Evolutionary conservation across 2,329 filamentous ascomycete genomes (phyloP), one percentile per base, ranked within the genome.

Genomic region (Aspergillus sergii): DNA sequence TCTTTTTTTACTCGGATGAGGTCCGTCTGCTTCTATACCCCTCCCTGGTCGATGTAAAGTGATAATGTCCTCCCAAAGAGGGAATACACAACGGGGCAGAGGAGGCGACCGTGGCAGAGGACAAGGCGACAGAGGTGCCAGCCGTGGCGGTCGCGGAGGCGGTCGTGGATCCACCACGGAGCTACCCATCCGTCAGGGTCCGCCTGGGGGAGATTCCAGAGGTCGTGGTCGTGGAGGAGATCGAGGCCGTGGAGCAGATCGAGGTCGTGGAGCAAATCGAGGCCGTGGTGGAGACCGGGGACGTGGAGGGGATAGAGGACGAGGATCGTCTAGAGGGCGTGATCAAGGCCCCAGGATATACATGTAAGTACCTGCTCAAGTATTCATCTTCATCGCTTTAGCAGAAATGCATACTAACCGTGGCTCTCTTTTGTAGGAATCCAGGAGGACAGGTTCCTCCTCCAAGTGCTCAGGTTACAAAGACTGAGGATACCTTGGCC

Each of bases 401-500:
- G 39, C 16, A 36, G 5, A 36, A 36, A 36, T 36, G 34, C 19
- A 51, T 32, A 32, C 48, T 51, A 51, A 32, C 23, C 14, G 32
- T 48, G 34, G 34, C 34, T 14, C 26, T 50, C 21, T 23, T 28
- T 36, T 39, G 21, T 46, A 57, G 21, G 59, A 77, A 74, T 51
- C 71, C 71, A 3, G 64, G 61, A 28, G 66, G 68, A 21, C 43
- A 64, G 8, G 51, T 69, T 11, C 64, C 71, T 16, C 21, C 65
- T 2, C 72, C 71, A 8, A 71, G 69, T 63, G 7, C 66, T 1
- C 58, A 63, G 8, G 73, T 78, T 16, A 54, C 57, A 16, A 73
- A 73, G 34, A 66, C 67, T 7, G 77, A 79, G 56, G 59, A 75
- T 51, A 62, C 63, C 2, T 66, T 73, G 4, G 68, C 68, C 34